Evolutionary conservation across 352 stramenopile species (phyloP), one percentile per base, ranked within the genome.

Genomic region (Globisporangium takayamanum): DNA sequence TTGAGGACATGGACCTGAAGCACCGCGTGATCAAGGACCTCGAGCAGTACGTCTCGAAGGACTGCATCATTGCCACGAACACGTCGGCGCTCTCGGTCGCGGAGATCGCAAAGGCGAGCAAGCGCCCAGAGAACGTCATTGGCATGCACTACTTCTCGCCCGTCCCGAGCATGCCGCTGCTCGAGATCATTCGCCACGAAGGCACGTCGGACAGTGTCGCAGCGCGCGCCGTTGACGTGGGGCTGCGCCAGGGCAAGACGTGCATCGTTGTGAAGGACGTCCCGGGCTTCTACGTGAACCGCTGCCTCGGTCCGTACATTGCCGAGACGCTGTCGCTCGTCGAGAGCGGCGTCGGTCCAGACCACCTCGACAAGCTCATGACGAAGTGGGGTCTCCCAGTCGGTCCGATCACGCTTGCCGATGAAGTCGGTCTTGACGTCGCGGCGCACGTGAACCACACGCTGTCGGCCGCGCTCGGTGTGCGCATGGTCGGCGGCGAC

Each of bases 81-180:
- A 99, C 97, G 37, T 98, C 90, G 39, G 96, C 96, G 15, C 94
- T 99, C 60, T 95, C 95, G 18, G 97, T 99, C 63, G 85, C 78
- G 10, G 88, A 97, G 55, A 98, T 99, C 66, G 96, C 96, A 28
- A 74, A 76, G 51, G 76, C 77, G 7, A 87, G 73, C 66, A 88
- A 87, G 63, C 80, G 81, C 10, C 91, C 90, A 15, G 75, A 97
- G 64, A 96, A 95, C 55, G 84, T 98, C 18, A 94, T 99, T 26
- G 97, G 97, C 50, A 99, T 99, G 95, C 97, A 99, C 80, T 99
- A 99, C 78, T 99, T 99, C 72, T 98, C 85, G 30, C 97, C 97
- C 28, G 97, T 99, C 56, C 94, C 95, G 15, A 91, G 79, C 49
- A 99, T 99, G 97, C 96, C 95, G 26, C 78, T 99, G 47, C 77